Conservation (phyloP, 129 eudicot genomes). For the Flaveria bidentis region DNA sequence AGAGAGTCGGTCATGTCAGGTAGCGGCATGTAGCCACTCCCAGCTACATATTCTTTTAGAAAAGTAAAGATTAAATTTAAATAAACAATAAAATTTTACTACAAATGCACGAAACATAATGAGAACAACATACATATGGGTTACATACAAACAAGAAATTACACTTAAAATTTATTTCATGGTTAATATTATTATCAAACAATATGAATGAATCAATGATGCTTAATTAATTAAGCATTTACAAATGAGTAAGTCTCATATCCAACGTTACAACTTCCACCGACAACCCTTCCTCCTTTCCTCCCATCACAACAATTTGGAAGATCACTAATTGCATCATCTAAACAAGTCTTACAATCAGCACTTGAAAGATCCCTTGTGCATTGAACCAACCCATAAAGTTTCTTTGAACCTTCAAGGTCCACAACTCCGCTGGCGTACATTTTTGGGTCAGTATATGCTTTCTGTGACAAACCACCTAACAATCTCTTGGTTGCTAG, state of each 20-base stretch:
- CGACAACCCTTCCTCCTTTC: conserved; percentile 50
- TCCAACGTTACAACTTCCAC: conserved; percentile 50
- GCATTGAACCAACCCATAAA: conserved; percentile 52
- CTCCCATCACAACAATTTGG: conserved; percentile 52
- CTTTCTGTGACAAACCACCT: conserved; percentile 17
- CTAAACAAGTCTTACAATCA: conserved; percentile 51
- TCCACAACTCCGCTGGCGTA: conserved; percentile 33
- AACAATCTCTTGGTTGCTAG: conserved; percentile 27
- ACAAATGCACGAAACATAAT: too few relatives aligned
- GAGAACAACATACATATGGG: background rate
- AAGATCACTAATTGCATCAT: conserved; percentile 31
- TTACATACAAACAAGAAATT: background rate
- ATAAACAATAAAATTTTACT: background rate
- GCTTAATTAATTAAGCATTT: background rate
- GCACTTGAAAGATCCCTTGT: conserved; percentile 44
- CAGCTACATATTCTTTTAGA: too few relatives aligned
- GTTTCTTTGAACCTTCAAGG: conserved; percentile 6
- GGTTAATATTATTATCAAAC: background rate
- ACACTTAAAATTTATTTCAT: background rate
- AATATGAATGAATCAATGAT: background rate
- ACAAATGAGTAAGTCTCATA: conserved; percentile 50
- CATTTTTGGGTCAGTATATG: conserved; percentile 21
- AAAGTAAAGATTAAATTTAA: too few relatives aligned
- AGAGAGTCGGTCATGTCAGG: too few relatives aligned
- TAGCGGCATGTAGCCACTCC: too few relatives aligned